Evolutionary conservation across 2,329 filamentous ascomycete genomes (phyloP), one percentile per base, ranked within the genome.

Genomic region (Sarocladiaceae sp.): DNA sequence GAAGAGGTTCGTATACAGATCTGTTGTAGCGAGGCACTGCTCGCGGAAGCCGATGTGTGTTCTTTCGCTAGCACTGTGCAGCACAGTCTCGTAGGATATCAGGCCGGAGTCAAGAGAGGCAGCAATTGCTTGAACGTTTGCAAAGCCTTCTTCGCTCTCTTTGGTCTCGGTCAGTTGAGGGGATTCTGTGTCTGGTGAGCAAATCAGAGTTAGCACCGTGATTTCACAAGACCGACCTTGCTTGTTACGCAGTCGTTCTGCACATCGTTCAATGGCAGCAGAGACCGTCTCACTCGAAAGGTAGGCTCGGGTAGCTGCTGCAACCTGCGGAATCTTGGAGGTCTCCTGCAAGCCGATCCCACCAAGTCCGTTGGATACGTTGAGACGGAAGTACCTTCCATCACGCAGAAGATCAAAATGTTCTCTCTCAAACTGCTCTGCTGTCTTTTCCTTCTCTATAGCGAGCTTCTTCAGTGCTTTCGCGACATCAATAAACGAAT

Each of bases 301-400:
- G 26, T 29, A 29, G 9, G 26, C 26, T 29, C 26, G 26, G 26
- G 26, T 29, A 9, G 26, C 26, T 29, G 26, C 26, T 29, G 26
- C 26, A 29, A 29, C 26, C 13, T 29, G 26, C 26, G 26, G 26
- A 29, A 29, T 13, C 26, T 29, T 29, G 9, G 26, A 29, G 13
- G 26, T 29, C 46, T 70, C 63, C 45, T 70, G 62, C 1, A 72
- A 54, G 3, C 59, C 61, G 41, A 72, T 58, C 15, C 64, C 54
- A 43, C 66, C 62, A 1, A 73, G 53, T 4, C 67, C 64, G 16
- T 55, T 58, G 10, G 53, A 47, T 13, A 73, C 66, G 47, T 70
- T 71, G 49, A 73, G 72, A 6, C 68, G 63, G 50, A 62, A 72
- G 48, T 69, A 64, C 19, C 58, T 58, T 6, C 58, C 52, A 24